These are phyloP conservation scores for Cutaneotrichosporon sp. DNA, from an alignment of 1,284 basidiomycete genomes.

Conservation along the genomic window DNA sequence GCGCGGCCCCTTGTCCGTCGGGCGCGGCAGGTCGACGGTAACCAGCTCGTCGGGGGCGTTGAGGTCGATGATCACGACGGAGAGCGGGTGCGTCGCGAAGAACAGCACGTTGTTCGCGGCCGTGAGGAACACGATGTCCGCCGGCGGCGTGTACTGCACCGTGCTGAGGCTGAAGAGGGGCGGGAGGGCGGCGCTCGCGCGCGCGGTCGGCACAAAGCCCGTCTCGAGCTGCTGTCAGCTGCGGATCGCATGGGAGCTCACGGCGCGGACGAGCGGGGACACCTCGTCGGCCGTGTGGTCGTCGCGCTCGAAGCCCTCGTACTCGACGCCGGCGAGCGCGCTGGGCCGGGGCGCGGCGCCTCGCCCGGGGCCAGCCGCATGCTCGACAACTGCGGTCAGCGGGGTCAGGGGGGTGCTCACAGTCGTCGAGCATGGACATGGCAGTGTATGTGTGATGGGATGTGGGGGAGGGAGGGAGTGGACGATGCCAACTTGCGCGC, in stretches of 20 bases:
- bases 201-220: constrained; percentile 50
- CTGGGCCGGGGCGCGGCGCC: constrained; percentile 25
- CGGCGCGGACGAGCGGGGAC: constrained; percentile 36
- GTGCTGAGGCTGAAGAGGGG: constrained; percentile 81
- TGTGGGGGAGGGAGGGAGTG: not conserved
- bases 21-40: constrained; percentile 68
- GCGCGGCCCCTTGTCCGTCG: constrained; percentile 51
- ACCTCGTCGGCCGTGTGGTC: constrained; percentile 37
- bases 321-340: constrained; percentile 65
- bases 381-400: constrained; percentile 71
- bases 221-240: constrained; percentile 52
- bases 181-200: constrained; percentile 49
- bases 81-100: constrained; percentile 76
- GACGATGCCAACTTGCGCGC: not conserved
- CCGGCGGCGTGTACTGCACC: constrained; percentile 85
- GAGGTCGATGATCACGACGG: constrained; percentile 79
- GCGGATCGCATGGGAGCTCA: constrained; percentile 20
- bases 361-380: constrained; percentile 59
- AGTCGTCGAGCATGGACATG: constrained; percentile 65
- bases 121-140: constrained; percentile 72
- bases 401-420: constrained; percentile 57
- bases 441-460: not conserved
- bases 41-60: constrained; percentile 76
- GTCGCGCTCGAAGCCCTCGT: constrained; percentile 81
- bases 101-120: constrained; percentile 83